Conservation (phyloP, 352 stramenopile genomes). For the Achlya hypogyna region DNA sequence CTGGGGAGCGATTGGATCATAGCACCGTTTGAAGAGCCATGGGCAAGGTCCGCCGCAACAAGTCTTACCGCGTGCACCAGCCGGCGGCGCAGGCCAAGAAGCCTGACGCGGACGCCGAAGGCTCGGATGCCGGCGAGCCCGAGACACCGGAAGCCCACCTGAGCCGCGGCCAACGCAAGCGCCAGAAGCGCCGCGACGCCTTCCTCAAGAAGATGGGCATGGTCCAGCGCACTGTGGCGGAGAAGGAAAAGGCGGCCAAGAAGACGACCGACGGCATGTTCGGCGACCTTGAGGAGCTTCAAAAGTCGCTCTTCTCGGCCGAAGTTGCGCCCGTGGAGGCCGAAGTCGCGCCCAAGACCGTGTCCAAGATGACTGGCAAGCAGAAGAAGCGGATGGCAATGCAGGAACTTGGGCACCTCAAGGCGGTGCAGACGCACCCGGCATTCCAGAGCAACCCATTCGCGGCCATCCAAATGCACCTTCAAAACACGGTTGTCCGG, state of each 20-base stretch:
- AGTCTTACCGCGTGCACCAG: constrained; percentile 18
- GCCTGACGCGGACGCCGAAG: neutral
- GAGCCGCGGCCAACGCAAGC: constrained; percentile 77
- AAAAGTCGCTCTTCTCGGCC: constrained; percentile 59
- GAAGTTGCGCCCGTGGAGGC: constrained; percentile 23
- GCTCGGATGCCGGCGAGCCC: neutral
- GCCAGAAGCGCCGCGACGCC: constrained; percentile 63
- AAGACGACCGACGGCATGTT: constrained; percentile 50
- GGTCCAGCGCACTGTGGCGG: constrained; percentile 49
- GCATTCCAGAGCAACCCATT: constrained; percentile 78
- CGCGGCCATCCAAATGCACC: constrained; percentile 74
- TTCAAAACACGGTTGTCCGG: constrained; percentile 80
- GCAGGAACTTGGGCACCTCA: constrained; percentile 71
- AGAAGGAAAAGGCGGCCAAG: constrained; percentile 42
- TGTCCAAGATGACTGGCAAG: constrained; percentile 63
- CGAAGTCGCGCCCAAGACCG: constrained; percentile 22
- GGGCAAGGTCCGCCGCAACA: constrained; percentile 16
- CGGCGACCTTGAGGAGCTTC: constrained; percentile 54
- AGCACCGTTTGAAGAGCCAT: constrained; percentile 2
- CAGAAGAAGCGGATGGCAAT: constrained; percentile 79
- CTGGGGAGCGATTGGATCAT: neutral
- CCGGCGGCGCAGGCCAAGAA: constrained; percentile 7
- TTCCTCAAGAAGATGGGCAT: constrained; percentile 85
- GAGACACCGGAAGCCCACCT: constrained; percentile 21
- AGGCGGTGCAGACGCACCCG: constrained; percentile 73